phyloP scores from a whole-genome alignment of 1,139 yeast genomes.

The Yamadazyma triangularis region DNA sequence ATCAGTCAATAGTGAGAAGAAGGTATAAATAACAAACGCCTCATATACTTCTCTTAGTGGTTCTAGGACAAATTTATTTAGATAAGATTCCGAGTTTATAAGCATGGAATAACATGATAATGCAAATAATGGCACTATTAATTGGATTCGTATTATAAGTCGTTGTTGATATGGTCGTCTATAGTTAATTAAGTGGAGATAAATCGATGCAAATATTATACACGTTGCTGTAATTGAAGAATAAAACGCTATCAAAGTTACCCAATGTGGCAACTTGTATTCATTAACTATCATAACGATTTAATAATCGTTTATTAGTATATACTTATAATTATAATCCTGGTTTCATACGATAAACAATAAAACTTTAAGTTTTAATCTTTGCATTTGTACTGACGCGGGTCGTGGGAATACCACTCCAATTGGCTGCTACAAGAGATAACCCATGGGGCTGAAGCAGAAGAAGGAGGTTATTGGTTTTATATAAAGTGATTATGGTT shows the following conservation, averaged over 20 bases:
- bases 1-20: conserved; percentile 75
- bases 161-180: conserved; percentile 89
- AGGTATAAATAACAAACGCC: conserved; percentile 92
- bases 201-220: conserved; percentile 27
- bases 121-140: conserved; percentile 60
- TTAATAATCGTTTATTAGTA: too few relatives aligned
- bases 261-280: conserved; percentile 28
- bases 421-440: too few relatives aligned
- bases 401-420: conserved; percentile 6
- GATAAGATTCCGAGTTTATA: conserved; percentile 31
- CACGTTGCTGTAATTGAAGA: conserved; percentile 28
- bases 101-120: conserved; percentile 51
- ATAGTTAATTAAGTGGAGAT: conserved; percentile 53
- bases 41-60: conserved; percentile 89
- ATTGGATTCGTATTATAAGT: conserved; percentile 72
- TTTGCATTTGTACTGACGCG: conserved; percentile 3
- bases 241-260: conserved; percentile 28
- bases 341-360: too few relatives aligned
- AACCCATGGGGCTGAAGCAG: too few relatives aligned
- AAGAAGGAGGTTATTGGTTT: too few relatives aligned
- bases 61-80: conserved; percentile 51
- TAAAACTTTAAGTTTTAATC: too few relatives aligned
- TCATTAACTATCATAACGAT: neutral
- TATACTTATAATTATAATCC: too few relatives aligned
- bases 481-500: too few relatives aligned